Evolutionary conservation across 352 stramenopile genomes (phyloP), one percentile per base, ranked within the genome.

Genomic region (Globisporangium okanoganense): DNA sequence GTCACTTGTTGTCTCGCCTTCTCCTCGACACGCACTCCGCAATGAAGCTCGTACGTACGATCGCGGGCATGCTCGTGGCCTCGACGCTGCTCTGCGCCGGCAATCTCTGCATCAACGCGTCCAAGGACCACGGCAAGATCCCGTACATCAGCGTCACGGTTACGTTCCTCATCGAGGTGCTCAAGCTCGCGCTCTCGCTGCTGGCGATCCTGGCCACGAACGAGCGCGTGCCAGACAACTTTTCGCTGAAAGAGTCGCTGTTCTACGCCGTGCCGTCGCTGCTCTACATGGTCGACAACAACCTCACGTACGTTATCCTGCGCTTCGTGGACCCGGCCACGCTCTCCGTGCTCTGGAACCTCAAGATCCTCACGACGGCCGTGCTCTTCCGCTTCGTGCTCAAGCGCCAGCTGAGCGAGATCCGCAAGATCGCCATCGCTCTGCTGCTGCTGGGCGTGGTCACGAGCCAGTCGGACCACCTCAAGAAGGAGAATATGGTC

Each of bases 231-330:
- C 80, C 82, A 5, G 31, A 71, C 14, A 69, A 65, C 20, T 72
- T 94, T 16, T 71, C 81, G 35, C 58, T 81, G 24, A 70, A 72
- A 24, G 80, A 92, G 53, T 70, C 67, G 22, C 71, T 85, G 31
- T 88, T 83, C 65, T 95, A 92, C 73, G 86, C 86, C 18, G 72
- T 92, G 45, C 86, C 86, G 8, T 90, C 86, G n/a, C 75, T 92
- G 43, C 76, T 95, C 29, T 95, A 95, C 67, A 80, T 82, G 68
- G 78, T 95, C 65, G 86, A 95, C 73, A 95, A 94, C 75, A 95
- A 95, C 66, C 79, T 95, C 44, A 89, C 85, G 64, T 95, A 92
- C 71, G 69, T 94, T n/a, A 92, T 95, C 52, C 66, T 95, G 51
- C 80, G 82, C 63, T 94, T 88, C 65, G 78, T 95, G 62, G 86